Conservation (phyloP, 768 basidiomycete species). For the Ramaria sp. region DNA sequence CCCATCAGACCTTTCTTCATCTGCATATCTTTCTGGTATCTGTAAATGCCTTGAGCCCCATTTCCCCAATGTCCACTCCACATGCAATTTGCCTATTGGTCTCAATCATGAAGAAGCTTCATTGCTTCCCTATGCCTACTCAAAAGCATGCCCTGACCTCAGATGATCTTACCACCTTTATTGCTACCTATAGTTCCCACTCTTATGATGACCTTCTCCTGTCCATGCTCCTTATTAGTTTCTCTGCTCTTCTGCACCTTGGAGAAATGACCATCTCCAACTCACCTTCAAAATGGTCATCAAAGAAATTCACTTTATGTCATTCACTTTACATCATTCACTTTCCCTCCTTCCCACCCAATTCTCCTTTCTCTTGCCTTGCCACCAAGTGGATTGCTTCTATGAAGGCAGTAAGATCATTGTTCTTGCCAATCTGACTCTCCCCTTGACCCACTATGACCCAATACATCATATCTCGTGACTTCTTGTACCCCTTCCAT, state of each 20-base stretch:
- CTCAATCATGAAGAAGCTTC: conserved; percentile 13
- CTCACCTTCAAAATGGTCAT: conserved; percentile 13
- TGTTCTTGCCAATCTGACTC: background rate
- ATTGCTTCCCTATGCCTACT: conserved; percentile 15
- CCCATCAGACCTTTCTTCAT: conserved; percentile 17
- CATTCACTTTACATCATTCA: conserved; percentile 12
- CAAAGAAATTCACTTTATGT: conserved; percentile 8
- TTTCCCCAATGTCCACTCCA: conserved; percentile 13
- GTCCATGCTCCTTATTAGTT: conserved; percentile 15
- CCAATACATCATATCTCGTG: conserved; percentile 18
- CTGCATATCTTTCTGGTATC: conserved; percentile 18
- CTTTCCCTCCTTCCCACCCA: background rate
- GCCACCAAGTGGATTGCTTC: conserved; percentile 27
- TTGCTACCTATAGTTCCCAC: background rate
- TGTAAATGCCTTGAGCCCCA: conserved; percentile 13
- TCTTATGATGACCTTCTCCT: conserved; percentile 18
- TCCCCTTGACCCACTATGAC: conserved; percentile 14
- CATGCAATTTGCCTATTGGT: conserved; percentile 2
- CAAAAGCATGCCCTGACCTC: conserved; percentile 19
- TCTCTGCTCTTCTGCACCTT: conserved; percentile 17
- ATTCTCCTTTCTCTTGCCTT: conserved; percentile 20
- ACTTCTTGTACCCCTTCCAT: conserved; percentile 17
- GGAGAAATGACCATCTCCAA: conserved; percentile 23
- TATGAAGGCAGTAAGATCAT: conserved; percentile 17
- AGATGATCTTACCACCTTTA: background rate